phyloP scores from a whole-genome alignment of 2,329 filamentous ascomycete genomes.

The Talaromyces sp. region DNA sequence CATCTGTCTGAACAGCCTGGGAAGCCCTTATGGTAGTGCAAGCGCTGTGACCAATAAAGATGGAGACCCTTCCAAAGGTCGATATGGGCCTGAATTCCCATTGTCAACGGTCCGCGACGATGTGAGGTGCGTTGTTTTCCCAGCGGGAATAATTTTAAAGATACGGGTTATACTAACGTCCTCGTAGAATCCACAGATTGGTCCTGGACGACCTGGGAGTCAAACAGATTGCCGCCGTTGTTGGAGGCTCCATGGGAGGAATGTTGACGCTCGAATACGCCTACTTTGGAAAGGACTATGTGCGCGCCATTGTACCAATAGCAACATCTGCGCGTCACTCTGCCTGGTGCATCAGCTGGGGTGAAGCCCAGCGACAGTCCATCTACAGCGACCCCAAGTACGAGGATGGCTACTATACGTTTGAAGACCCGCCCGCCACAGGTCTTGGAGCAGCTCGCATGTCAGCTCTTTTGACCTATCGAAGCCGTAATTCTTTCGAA shows the following conservation, averaged over 20 bases:
- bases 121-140: conserved; percentile 64
- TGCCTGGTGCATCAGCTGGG: conserved; percentile 57
- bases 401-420: conserved; percentile 90
- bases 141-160: not conserved
- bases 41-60: conserved; percentile 70
- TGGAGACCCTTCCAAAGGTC: conserved; percentile 65
- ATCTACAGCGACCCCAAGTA: conserved; percentile 99
- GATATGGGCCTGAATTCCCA: conserved; percentile 93
- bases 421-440: conserved; percentile 76
- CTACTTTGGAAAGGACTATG: conserved; percentile 65
- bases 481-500: conserved; percentile 95
- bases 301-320: conserved; percentile 50
- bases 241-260: conserved; percentile 56
- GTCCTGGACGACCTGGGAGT: conserved; percentile 52
- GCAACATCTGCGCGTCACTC: conserved; percentile 53
- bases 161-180: not conserved
- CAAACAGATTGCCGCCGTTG: conserved; percentile 48
- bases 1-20: conserved; percentile 50
- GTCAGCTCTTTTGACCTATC: conserved; percentile 92
- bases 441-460: conserved; percentile 92
- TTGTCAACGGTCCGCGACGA: conserved; percentile 93
- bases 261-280: conserved; percentile 55
- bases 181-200: conserved; percentile 46
- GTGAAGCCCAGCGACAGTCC: conserved; percentile 53
- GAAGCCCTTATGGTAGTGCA: conserved; percentile 51